Conservation (phyloP, 208 protist species). For the Wallacemonas rigidus region DNA sequence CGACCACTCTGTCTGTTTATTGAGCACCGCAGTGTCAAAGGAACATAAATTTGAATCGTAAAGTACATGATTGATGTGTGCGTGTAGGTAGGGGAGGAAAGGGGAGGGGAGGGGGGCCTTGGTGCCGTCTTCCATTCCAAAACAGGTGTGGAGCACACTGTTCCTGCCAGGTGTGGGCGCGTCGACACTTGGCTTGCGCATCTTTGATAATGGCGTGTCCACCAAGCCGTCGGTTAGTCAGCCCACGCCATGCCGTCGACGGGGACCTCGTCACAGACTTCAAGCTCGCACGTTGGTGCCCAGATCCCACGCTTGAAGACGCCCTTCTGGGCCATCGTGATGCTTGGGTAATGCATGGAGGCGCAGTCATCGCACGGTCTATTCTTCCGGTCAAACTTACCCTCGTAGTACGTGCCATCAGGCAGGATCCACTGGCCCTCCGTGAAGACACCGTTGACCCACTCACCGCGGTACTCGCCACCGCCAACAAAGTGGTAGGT, state of each 20-base stretch:
- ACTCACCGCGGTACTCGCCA: constrained; percentile 84
- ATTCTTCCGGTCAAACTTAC: constrained; percentile 88
- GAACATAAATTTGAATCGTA: constrained; percentile 9
- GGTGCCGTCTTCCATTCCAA: too few species aligned
- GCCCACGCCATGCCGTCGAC: constrained; percentile 65
- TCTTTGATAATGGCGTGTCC: too few species aligned
- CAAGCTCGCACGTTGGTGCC: constrained; percentile 65
- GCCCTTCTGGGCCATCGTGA: constrained; percentile 73
- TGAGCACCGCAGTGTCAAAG: background rate
- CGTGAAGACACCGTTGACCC: constrained; percentile 73
- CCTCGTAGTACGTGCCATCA: constrained; percentile 88
- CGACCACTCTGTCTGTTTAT: background rate
- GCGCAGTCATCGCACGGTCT: constrained; percentile 72
- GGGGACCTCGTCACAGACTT: constrained; percentile 68
- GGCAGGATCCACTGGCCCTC: constrained; percentile 90
- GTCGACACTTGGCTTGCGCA: too few species aligned
- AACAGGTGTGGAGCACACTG: too few species aligned
- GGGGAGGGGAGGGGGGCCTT: background rate
- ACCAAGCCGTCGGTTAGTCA: constrained; percentile 21
- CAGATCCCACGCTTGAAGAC: constrained; percentile 77
- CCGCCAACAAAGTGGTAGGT: constrained; percentile 86
- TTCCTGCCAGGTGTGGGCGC: too few species aligned
- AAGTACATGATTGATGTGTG: background rate
- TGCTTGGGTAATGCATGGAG: constrained; percentile 74
- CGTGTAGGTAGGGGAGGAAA: constrained; percentile 10